Percentiles rank a stretch among this genome's conserved stretches.
These are phyloP conservation scores for Aspergillus unguis DNA, from an alignment of 2,329 filamentous ascomycete genomes.

Conservation along the genomic window DNA sequence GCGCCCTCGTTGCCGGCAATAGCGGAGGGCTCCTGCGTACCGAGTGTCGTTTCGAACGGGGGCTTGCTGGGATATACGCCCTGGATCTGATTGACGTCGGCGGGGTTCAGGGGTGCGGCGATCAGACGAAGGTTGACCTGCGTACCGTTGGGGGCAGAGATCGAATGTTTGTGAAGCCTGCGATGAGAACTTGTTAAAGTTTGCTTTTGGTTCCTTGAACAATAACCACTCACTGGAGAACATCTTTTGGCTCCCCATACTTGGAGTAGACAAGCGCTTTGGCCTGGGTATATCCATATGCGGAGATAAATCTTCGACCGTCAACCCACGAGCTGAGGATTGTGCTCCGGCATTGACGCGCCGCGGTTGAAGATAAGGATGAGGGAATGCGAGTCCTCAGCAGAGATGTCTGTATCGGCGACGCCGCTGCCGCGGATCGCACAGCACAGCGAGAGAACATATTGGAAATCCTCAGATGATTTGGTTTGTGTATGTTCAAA, in stretches of 20 bases:
- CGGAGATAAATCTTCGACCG: slow-evolving; percentile 40
- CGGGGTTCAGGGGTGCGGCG: slow-evolving; percentile 89
- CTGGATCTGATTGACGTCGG: slow-evolving; percentile 97
- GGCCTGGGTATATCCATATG: slow-evolving; percentile 50
- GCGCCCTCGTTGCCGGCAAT: slow-evolving; percentile 73
- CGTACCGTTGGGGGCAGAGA: slow-evolving; percentile 53
- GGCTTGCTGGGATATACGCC: slow-evolving; percentile 90
- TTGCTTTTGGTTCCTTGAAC: not conserved
- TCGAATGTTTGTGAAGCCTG: slow-evolving; percentile 48
- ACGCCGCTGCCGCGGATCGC: slow-evolving; percentile 20
- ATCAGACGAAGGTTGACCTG: slow-evolving; percentile 80
- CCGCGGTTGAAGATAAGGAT: slow-evolving; percentile 7
- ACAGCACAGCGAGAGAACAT: slow-evolving; percentile 31
- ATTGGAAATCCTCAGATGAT: not conserved
- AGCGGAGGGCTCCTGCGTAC: slow-evolving; percentile 71
- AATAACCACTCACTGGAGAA: slow-evolving; percentile 36
- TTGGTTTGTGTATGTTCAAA: not conserved
- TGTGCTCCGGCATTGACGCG: slow-evolving; percentile 14
- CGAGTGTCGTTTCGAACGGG: slow-evolving; percentile 69
- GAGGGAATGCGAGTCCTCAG: slow-evolving; percentile 15
- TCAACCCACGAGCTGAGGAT: slow-evolving; percentile 16
- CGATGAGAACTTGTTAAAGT: not conserved
- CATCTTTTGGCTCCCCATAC: slow-evolving; percentile 50
- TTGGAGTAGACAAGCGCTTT: slow-evolving; percentile 49
- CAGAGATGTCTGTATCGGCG: slow-evolving; percentile 12